Percentiles rank a stretch among this genome's conserved stretches.
Conservation (phyloP, 2,329 filamentous ascomycete genomes). For the Aaosphaeria pasadenensis region DNA sequence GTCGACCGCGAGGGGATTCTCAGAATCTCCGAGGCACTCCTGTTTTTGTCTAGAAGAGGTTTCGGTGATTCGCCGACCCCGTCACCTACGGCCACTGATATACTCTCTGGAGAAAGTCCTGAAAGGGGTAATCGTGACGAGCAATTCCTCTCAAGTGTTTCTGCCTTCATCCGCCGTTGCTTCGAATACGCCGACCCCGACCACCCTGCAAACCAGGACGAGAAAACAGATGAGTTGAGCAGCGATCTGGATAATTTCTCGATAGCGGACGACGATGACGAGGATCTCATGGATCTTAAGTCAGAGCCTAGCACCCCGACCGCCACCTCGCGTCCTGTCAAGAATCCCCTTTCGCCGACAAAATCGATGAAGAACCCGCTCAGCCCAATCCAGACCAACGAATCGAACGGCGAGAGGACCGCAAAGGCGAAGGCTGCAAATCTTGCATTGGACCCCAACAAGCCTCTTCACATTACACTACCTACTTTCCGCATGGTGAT, state of each 20-base stretch:
- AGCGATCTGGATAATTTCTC: constrained; percentile 59
- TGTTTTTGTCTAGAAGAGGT: constrained; percentile 88
- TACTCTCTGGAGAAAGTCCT: constrained; percentile 39
- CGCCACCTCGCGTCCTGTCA: constrained; percentile 14
- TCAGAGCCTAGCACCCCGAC: constrained; percentile 35
- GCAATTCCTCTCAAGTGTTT: constrained; percentile 86
- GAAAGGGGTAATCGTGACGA: constrained; percentile 67
- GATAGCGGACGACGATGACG: constrained; percentile 68
- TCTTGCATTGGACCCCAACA: constrained; percentile 84
- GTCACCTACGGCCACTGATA: constrained; percentile 56
- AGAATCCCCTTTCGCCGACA: constrained; percentile 10
- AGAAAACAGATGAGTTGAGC: constrained; percentile 24
- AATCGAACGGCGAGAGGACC: constrained; percentile 19
- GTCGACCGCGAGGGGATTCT: constrained; percentile 95
- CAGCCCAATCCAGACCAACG: neutral
- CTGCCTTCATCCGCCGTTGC: constrained; percentile 90
- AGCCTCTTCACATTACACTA: constrained; percentile 91
- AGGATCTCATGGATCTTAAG: constrained; percentile 60
- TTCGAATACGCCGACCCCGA: constrained; percentile 98
- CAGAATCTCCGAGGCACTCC: constrained; percentile 85
- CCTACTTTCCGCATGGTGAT: constrained; percentile 99
- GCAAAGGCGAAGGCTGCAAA: constrained; percentile 74
- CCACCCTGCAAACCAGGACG: constrained; percentile 57
- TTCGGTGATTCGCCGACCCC: constrained; percentile 72
- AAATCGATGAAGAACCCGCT: constrained; percentile 12